Percentiles rank a stretch among this genome's conserved stretches.
These are phyloP conservation scores for Macadamia integrifolia DNA, from an alignment of 164 flowering plant species.

Conservation along the genomic window DNA sequence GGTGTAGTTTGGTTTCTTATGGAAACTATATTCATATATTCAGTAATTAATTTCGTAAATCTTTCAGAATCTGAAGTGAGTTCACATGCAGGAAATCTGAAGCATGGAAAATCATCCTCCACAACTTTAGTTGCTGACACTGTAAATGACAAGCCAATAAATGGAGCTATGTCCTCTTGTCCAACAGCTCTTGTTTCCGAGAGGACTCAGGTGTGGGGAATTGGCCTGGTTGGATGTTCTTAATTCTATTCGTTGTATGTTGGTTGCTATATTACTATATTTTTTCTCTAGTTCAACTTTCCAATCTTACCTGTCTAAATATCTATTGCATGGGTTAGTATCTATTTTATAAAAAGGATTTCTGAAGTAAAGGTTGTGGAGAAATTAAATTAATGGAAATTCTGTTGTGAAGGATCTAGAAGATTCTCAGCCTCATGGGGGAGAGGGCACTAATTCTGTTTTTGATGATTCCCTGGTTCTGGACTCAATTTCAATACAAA, in stretches of 20 bases:
- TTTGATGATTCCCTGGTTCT: conserved; percentile 4
- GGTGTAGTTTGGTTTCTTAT: conserved; percentile 8
- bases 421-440: conserved; percentile 14
- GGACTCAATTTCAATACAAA: conserved; percentile 7
- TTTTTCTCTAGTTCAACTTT: background rate
- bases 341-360: background rate
- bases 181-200: conserved; percentile 11
- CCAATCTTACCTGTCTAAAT: background rate
- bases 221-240: background rate
- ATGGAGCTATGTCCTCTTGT: conserved; percentile 12
- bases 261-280: background rate
- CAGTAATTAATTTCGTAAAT: background rate
- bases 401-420: conserved; percentile 26
- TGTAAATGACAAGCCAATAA: conserved; percentile 13
- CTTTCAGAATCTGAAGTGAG: background rate
- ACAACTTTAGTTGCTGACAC: conserved; percentile 20
- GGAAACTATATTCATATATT: conserved; percentile 1
- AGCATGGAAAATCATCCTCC: conserved; percentile 8
- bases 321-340: no score
- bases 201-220: conserved; percentile 29
- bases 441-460: conserved; percentile 9
- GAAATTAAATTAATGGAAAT: background rate
- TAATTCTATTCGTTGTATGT: background rate
- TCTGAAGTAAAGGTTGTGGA: no score
- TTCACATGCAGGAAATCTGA: conserved; percentile 8